Evolutionary conservation across 208 protist species (phyloP), one percentile per base, ranked within the genome.

Genomic region (Acanthamoeba culbertsoni): DNA sequence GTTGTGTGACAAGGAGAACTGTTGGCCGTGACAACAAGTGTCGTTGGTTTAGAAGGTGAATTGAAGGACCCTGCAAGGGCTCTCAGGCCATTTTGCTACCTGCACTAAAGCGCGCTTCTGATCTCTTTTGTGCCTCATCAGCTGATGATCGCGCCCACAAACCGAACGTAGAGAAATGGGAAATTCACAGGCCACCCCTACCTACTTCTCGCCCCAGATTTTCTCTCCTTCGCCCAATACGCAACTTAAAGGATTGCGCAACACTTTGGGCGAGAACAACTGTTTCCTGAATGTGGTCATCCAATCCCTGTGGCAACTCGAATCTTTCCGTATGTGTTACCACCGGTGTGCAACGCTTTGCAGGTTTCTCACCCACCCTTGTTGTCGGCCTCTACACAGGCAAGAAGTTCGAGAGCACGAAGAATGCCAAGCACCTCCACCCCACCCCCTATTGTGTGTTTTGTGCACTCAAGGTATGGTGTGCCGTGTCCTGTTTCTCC

Each of bases 261-360:
- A 92, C 62, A 53, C 45, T 2, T 40, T 77, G 2, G 86, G 86
- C 37, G 86, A 92, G 3, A 92, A 92, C 86, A 92, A 92, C 59
- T 92, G 86, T 26, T 92, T 68, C 37, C 42, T 92, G 2, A 92
- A 92, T 35, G 86, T 92, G 12, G 86, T 92, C 28, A 92, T 92
- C 37, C 86, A 92, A 23, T 31, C 62, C 7, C 86, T 92, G 2
- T 92, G 86, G 86, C 62, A 92, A 10, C 82, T 90, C 18, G 82
- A 90, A 20, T 57, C 82, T 26, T 90, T 90, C 20, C 46, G 82
- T 90, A 90, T 51, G 26, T 75, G 31, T 75, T 12, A 10, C 35
- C 35, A 45, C n/a, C 6, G 10, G 63, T 6, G n/a, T 68, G n/a
- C 63, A 12, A 14, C 20, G 63, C 20, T n/a, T 10, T n/a, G n/a